Evolutionary conservation across 441 rosid genomes (phyloP).

Genomic region (Erodium moschatum): DNA sequence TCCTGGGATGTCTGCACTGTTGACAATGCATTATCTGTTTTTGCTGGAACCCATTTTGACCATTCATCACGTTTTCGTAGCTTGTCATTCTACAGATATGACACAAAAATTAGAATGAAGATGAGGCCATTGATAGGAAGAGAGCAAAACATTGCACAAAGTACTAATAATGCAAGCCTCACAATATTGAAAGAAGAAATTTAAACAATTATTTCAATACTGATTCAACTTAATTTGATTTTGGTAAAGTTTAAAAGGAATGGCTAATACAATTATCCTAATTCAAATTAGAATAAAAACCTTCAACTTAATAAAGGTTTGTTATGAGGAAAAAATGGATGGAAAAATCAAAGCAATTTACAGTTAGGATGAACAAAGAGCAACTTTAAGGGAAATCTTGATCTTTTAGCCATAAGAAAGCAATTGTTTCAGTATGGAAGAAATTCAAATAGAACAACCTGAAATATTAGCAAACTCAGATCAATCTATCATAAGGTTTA

Average conservation of each 20-base stretch:
- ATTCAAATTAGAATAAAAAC: not conserved
- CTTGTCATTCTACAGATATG: slow-evolving; percentile 47
- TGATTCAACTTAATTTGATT: not conserved
- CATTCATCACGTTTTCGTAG: slow-evolving; percentile 63
- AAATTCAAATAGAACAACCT: not conserved
- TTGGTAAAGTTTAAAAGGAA: not conserved
- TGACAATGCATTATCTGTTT: slow-evolving; percentile 20
- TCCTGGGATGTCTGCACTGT: slow-evolving; percentile 33
- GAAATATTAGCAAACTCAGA: not conserved
- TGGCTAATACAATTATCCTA: not conserved
- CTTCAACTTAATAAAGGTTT: not conserved
- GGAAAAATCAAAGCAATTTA: not conserved
- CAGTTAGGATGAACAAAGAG: not conserved
- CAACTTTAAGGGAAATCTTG: not conserved
- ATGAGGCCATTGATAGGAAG: slow-evolving; percentile 11
- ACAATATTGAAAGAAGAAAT: not conserved
- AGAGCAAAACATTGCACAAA: slow-evolving; percentile 8
- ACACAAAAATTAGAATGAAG: slow-evolving; percentile 11
- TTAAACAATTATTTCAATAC: not conserved
- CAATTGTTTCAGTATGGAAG: not conserved
- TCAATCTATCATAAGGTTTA: not conserved
- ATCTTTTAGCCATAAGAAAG: not conserved
- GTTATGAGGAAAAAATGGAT: not conserved
- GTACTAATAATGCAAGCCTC: not conserved
- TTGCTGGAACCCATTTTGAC: slow-evolving; percentile 61